Base-by-base conservation (phyloP, 2,329 filamentous ascomycete species). In the Zymoseptoria tritici region DNA sequence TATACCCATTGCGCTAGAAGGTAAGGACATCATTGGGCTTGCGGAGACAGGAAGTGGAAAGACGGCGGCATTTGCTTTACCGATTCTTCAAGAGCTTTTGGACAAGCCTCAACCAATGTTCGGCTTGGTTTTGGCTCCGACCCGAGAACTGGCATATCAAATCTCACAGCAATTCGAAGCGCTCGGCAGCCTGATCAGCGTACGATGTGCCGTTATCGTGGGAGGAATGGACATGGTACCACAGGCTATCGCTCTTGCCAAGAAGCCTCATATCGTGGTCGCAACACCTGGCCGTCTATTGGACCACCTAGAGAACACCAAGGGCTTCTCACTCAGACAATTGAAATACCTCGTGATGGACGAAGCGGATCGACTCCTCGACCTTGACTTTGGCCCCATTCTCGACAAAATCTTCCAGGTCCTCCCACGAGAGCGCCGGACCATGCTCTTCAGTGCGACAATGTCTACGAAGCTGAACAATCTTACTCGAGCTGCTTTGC, bases 21-120 rank as follows among this genome's bases (percentile, higher is more conserved):
- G 88, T 56, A 85, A 91, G 69, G 94, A 97, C 74, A 80, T 97
- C 36, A 96, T 99, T 67, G 94, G 92, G 50, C 81, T 97, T 56
- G 94, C 94, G 31, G 93, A 99, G 76, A 99, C 94, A 0, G 94
- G 94, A 67, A 91, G 87, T 71, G 94, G 94, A 76, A 99, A 97
- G 79, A 97, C 94, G 0, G 93, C 91, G 6, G 92, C 94, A 0
- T 99, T 97, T 73, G 91, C 91, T 0, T 80, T 99, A 2, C 94
- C 94, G 0, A 95, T 99, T 49, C 82, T 99, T 2, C 92, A 97
- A 76, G 86, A 89, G 2, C 83, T 99, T 1, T 88, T 97, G 77
- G 89, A 94, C 58, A 90, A 91, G 68, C 92, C 92, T 0, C 89
- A 91, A 67, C 81, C 90, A 2, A 79, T 96, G 53, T 97, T 94